phyloP scores from a whole-genome alignment of 768 basidiomycete genomes.

The Agaricus subrufescens region DNA sequence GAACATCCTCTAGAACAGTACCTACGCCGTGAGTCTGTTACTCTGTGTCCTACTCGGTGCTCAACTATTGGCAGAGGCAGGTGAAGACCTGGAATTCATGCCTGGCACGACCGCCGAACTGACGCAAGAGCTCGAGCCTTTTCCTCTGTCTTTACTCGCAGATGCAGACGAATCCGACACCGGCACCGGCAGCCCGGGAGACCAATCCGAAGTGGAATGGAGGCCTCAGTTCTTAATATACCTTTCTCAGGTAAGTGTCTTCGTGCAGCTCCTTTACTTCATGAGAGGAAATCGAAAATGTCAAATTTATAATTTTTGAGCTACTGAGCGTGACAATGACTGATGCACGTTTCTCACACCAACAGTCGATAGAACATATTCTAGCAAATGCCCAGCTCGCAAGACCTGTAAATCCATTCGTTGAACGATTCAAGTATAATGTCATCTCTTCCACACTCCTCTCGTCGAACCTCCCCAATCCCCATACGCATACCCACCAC shows the following conservation, averaged over 20 bases:
- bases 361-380: constrained; percentile 33
- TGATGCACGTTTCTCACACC: neutral
- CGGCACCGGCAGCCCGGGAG: constrained; percentile 5
- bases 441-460: constrained; percentile 77
- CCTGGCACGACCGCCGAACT: constrained; percentile 47
- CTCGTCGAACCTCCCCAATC: constrained; percentile 47
- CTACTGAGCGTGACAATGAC: neutral
- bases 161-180: constrained; percentile 19
- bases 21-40: constrained; percentile 47
- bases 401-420: constrained; percentile 44
- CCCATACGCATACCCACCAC: constrained; percentile 22
- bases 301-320: neutral
- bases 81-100: constrained; percentile 47
- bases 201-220: constrained; percentile 30
- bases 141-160: constrained; percentile 15
- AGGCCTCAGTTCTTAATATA: constrained; percentile 29
- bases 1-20: constrained; percentile 75
- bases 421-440: constrained; percentile 80
- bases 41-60: neutral
- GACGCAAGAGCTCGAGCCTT: constrained; percentile 33
- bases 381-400: constrained; percentile 30
- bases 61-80: constrained; percentile 41
- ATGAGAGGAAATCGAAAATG: neutral
- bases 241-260: constrained; percentile 34
- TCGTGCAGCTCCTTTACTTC: neutral